phyloP scores from a whole-genome alignment of 352 stramenopile species.

The Phytophthora sojae region DNA sequence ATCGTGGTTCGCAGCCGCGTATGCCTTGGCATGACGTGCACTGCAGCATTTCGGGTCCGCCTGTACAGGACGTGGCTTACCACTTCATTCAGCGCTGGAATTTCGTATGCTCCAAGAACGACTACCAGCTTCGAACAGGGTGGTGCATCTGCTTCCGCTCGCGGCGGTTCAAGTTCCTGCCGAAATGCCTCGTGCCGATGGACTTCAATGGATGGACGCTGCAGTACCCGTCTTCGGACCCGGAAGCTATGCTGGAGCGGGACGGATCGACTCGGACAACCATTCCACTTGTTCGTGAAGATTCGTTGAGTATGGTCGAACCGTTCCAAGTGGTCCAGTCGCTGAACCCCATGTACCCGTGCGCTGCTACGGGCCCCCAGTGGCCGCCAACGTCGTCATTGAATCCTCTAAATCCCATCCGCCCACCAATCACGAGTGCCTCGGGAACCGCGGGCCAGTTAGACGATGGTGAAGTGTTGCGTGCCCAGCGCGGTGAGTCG shows the following conservation, averaged over 20 bases:
- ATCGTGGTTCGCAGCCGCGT: slow-evolving; percentile 75
- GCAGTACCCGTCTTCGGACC: slow-evolving; percentile 74
- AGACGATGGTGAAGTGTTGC: slow-evolving; percentile 60
- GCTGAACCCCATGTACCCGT: slow-evolving; percentile 45
- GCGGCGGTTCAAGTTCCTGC: slow-evolving; percentile 83
- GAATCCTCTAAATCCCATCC: slow-evolving; percentile 42
- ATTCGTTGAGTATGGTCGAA: slow-evolving; percentile 66
- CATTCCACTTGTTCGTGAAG: slow-evolving; percentile 60
- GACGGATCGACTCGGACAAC: slow-evolving; percentile 46
- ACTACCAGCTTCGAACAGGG: slow-evolving; percentile 85
- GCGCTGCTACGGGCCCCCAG: slow-evolving; percentile 36
- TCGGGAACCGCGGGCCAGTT: slow-evolving; percentile 20
- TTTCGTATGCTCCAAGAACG: slow-evolving; percentile 89
- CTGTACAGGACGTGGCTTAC: slow-evolving; percentile 86
- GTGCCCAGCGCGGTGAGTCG: slow-evolving; percentile 67
- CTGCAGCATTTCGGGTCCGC: slow-evolving; percentile 80
- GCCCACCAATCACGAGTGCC: slow-evolving; percentile 26
- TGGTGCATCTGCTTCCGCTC: slow-evolving; percentile 90
- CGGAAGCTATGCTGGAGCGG: slow-evolving; percentile 41
- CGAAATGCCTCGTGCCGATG: slow-evolving; percentile 88
- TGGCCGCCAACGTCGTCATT: slow-evolving; percentile 38
- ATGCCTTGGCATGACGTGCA: slow-evolving; percentile 93
- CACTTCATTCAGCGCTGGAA: slow-evolving; percentile 95
- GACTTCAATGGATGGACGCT: slow-evolving; percentile 87
- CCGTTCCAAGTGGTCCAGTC: slow-evolving; percentile 63